These are phyloP conservation scores for Phytophthora melonis DNA, from an alignment of 352 stramenopile species.

Conservation along the genomic window DNA sequence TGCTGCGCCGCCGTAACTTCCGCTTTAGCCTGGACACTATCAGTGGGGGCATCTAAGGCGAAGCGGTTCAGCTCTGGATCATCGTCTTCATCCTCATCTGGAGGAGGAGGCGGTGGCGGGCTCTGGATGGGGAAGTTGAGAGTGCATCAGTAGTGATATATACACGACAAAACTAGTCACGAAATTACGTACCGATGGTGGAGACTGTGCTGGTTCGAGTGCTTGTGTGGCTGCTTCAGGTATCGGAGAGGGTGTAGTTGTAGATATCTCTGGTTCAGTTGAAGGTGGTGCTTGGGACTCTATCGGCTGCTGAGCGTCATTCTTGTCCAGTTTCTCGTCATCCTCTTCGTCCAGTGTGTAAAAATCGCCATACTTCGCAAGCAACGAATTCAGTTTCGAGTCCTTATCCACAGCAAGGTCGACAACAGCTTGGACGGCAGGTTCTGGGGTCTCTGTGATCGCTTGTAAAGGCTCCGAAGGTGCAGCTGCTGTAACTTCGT, in stretches of 20 bases:
- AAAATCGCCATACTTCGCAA: conserved; percentile 49
- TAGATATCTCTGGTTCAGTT: not conserved
- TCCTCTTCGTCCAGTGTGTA: conserved; percentile 30
- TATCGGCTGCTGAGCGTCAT: not conserved
- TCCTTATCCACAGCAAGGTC: conserved; percentile 3
- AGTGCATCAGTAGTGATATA: not conserved
- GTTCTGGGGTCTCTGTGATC: conserved; percentile 2
- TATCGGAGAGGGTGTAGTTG: not conserved
- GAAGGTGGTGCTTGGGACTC: not conserved
- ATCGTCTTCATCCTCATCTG: conserved; percentile 56
- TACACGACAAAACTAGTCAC: no score
- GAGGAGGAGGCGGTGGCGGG: conserved; percentile 60
- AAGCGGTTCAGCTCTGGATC: conserved; percentile 45
- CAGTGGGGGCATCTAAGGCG: conserved; percentile 19
- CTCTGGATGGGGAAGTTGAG: conserved; percentile 27
- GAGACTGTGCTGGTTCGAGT: conserved; percentile 7
- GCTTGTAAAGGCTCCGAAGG: conserved; percentile 2
- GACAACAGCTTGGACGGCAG: not conserved
- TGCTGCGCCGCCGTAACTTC: not conserved
- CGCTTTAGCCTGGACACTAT: not conserved
- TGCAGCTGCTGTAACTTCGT: conserved; percentile 3
- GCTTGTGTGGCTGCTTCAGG: not conserved
- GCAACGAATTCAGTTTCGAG: conserved; percentile 34
- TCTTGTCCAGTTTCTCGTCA: not conserved
- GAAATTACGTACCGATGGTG: conserved; percentile 40